Evolutionary conservation across 176 grass and related monocot species (phyloP).

Genomic region (Raddia distichophylla): DNA sequence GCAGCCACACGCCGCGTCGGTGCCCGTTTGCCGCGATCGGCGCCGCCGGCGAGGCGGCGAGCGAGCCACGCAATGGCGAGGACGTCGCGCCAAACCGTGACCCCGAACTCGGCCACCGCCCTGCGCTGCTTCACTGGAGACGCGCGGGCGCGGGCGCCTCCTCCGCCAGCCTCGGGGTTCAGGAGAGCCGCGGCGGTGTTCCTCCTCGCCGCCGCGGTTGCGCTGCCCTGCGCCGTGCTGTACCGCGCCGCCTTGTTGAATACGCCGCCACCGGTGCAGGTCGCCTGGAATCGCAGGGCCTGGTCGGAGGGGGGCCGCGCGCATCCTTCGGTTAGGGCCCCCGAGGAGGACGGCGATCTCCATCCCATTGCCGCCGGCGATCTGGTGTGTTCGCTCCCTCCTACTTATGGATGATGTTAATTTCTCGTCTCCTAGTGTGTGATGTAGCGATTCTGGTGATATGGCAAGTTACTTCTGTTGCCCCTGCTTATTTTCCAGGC

Average conservation of each 20-base stretch:
- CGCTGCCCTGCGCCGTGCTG: constrained; percentile 52
- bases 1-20: not conserved
- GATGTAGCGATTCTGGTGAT: not conserved
- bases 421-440: not conserved
- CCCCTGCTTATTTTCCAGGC: not conserved
- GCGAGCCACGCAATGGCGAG: constrained; percentile 31
- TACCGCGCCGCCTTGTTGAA: constrained; percentile 38
- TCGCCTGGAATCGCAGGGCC: not conserved
- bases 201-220: constrained; percentile 45
- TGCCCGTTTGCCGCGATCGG: not conserved
- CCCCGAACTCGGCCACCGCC: not conserved
- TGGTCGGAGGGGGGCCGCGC: not conserved
- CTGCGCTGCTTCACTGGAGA: not conserved
- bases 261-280: not conserved
- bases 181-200: constrained; percentile 23
- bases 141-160: constrained; percentile 12
- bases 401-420: not conserved
- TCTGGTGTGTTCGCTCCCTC: constrained; percentile 32
- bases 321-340: not conserved
- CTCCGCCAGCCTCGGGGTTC: not conserved
- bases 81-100: not conserved
- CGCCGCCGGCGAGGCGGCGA: not conserved
- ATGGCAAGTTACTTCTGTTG: not conserved
- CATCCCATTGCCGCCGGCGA: constrained; percentile 1
- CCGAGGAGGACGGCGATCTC: constrained; percentile 29